phyloP scores from a whole-genome alignment of 129 eudicot species.

The Cynara cardunculus region DNA sequence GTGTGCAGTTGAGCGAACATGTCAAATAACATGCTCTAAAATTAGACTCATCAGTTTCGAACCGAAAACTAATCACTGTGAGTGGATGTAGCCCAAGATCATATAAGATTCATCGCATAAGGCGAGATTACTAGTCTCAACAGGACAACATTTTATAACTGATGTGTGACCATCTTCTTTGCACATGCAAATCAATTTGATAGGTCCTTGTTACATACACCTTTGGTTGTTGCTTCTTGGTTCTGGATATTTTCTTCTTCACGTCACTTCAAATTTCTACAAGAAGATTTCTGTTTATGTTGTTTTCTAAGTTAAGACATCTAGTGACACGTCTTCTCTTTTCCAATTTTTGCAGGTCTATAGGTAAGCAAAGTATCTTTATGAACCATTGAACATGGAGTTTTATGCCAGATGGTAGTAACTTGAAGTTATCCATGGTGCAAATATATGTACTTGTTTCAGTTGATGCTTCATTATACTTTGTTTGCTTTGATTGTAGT shows the following conservation, averaged over 20 bases:
- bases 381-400: constrained; percentile 17
- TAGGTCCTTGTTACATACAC: not conserved
- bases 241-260: constrained; percentile 1
- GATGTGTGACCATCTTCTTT: not conserved
- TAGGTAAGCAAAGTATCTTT: constrained; percentile 49
- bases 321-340: constrained; percentile 19
- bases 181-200: not conserved
- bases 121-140: not conserved
- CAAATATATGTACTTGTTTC: not conserved
- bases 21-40: not conserved
- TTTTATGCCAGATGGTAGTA: constrained; percentile 24
- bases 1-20: not conserved
- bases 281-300: not conserved
- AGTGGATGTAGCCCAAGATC: not conserved
- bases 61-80: not conserved
- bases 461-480: not conserved
- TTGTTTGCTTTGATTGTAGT: not conserved
- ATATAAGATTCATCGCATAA: not conserved
- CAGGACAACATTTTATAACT: not conserved
- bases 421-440: constrained; percentile 21
- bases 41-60: not conserved
- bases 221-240: not conserved
- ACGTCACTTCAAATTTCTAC: constrained; percentile 7
- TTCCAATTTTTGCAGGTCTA: constrained; percentile 55
- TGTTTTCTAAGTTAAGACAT: not conserved